phyloP scores from a whole-genome alignment of 1,284 basidiomycete genomes.

The Cystobasidiaceae sp. region DNA sequence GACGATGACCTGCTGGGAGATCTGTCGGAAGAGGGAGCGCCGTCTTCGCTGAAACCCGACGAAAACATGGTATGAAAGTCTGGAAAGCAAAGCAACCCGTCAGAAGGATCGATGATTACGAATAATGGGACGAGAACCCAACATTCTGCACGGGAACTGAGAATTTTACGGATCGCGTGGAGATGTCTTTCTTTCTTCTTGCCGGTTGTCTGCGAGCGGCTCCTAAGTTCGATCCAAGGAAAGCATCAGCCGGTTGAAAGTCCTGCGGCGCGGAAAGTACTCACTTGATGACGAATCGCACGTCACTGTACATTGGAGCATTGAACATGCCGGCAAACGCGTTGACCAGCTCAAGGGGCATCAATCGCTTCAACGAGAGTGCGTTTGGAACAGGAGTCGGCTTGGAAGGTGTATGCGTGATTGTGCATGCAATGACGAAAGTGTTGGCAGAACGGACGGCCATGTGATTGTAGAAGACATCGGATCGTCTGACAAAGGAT shows the following conservation, averaged over 20 bases:
- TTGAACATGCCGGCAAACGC: conserved; percentile 43
- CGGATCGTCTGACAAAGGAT: conserved; percentile 42
- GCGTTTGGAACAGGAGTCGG: conserved; percentile 12
- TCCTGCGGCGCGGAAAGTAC: not conserved
- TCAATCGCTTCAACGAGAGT: conserved; percentile 34
- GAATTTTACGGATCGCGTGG: conserved; percentile 48
- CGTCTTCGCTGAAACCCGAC: conserved; percentile 38
- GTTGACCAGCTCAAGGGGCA: conserved; percentile 41
- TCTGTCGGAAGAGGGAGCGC: not conserved
- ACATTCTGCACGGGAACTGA: conserved; percentile 46
- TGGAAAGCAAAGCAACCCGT: not conserved
- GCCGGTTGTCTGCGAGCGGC: not conserved
- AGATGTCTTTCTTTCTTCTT: conserved; percentile 39
- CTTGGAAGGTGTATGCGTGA: conserved; percentile 42
- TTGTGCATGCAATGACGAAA: conserved; percentile 48
- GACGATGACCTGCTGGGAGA: not conserved
- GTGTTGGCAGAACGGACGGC: conserved; percentile 42
- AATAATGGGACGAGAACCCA: conserved; percentile 40
- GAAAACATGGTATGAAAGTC: conserved; percentile 36
- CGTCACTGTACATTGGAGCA: conserved; percentile 42
- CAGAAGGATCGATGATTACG: too few relatives aligned
- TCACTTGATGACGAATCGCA: conserved; percentile 41
- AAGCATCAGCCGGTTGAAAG: not conserved
- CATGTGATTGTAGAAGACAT: conserved; percentile 45
- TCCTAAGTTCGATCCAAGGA: not conserved